Evolutionary conservation across 1,139 yeast genomes (phyloP).

Genomic region (Yamadazyma trypodendri): DNA sequence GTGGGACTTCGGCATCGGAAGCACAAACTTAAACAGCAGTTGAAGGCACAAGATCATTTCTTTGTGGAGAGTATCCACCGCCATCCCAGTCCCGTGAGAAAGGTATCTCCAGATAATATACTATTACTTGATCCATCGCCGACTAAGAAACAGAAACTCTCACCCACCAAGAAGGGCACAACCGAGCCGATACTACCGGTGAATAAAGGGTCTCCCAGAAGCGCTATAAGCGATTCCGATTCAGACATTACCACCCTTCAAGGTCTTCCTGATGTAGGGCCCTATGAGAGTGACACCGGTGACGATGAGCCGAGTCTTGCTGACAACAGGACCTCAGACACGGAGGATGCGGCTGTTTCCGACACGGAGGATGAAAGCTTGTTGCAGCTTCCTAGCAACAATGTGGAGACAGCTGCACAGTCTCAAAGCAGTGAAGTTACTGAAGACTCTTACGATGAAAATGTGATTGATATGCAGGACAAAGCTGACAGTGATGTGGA

Average conservation of each 20-base stretch:
- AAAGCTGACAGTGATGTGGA: no score
- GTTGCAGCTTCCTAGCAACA: background rate
- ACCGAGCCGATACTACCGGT: background rate
- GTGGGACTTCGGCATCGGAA: slow-evolving; percentile 8
- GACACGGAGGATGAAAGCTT: background rate
- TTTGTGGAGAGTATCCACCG: slow-evolving; percentile 14
- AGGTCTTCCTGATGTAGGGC: background rate
- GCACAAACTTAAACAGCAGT: slow-evolving; percentile 17
- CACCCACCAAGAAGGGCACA: slow-evolving; percentile 9
- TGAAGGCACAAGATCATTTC: slow-evolving; percentile 16
- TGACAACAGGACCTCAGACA: background rate
- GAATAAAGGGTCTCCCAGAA: background rate
- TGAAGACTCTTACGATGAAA: no score
- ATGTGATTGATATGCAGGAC: no score
- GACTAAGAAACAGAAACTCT: slow-evolving; percentile 17
- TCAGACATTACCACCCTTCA: background rate
- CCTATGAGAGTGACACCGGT: background rate
- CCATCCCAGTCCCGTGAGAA: slow-evolving; percentile 7
- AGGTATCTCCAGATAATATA: slow-evolving; percentile 19
- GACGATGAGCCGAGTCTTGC: background rate
- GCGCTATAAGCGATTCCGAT: background rate
- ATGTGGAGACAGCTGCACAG: no score
- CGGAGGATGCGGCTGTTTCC: background rate
- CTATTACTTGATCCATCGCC: slow-evolving; percentile 34
- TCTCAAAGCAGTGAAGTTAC: no score